Evolutionary conservation across 2,329 filamentous ascomycete genomes (phyloP).

Genomic region (Emergomyces pasteurianus): DNA sequence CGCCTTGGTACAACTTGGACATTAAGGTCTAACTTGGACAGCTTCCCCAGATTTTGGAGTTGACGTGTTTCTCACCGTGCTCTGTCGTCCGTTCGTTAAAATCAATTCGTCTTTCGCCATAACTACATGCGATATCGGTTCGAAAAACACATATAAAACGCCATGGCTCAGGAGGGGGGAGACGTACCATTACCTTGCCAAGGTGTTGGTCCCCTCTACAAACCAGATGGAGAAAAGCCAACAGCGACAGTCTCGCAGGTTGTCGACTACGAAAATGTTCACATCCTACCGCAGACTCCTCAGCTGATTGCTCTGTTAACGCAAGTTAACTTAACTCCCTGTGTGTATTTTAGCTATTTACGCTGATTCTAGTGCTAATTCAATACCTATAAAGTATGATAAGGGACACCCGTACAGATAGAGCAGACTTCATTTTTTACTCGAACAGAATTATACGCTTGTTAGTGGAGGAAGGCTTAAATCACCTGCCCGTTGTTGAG

Average conservation of each 20-base stretch:
- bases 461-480: constrained; percentile 91
- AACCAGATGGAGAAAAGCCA: constrained; percentile 63
- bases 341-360: not conserved
- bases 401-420: constrained; percentile 74
- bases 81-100: not conserved
- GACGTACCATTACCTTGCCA: constrained; percentile 5
- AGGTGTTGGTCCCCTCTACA: constrained; percentile 69
- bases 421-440: constrained; percentile 98
- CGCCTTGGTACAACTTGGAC: not conserved
- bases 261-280: constrained; percentile 74
- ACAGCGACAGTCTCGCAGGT: constrained; percentile 78
- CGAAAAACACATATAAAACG: not conserved
- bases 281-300: constrained; percentile 81
- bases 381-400: constrained; percentile 59
- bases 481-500: constrained; percentile 85
- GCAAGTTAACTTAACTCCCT: constrained; percentile 46
- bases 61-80: not conserved
- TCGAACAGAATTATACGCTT: constrained; percentile 96
- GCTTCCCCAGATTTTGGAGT: not conserved
- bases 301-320: constrained; percentile 95
- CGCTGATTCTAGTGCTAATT: not conserved
- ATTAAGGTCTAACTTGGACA: not conserved
- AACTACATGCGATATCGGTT: not conserved
- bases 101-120: not conserved
- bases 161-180: constrained; percentile 3